Evolutionary conservation across 352 stramenopile genomes (phyloP), one percentile per base, ranked within the genome.

Genomic region (Elongisporangium anandrum): DNA sequence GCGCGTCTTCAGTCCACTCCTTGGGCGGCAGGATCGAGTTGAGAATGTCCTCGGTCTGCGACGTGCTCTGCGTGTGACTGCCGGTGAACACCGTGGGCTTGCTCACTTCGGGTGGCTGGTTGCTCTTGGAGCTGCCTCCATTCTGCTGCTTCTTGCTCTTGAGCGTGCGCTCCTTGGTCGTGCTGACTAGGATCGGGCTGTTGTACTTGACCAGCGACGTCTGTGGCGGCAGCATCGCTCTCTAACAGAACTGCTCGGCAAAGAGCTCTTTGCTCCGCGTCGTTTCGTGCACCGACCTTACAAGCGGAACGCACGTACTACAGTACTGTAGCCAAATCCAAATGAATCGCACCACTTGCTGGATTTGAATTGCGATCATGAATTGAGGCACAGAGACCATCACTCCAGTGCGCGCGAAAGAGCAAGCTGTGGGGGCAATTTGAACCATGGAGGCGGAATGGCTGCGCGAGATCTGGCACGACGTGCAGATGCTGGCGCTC

Each of bases 161-260:
- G 15, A 86, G 69, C 20, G 84, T 77, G 52, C 87, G 88, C 38
- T 94, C 82, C 68, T 93, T 94, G 59, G 83, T 95, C 52, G 87
- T 93, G 59, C 78, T 95, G 54, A 97, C 88, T 54, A 97, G 72
- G 61, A 96, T 90, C 56, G 90, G 87, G 58, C 86, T 96, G 63
- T 95, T 92, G 78, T 97, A 97, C 70, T 96, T 96, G 50, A 97
- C 90, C 22, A 97, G 71, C 55, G 83, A 94, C 59, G 72, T 91
- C 67, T 95, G 83, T 48, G 85, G 85, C 22, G 87, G 87, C 22
- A 95, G 90, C 87, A 96, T 96, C 49, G 49, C 10, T 20, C 49
- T 26, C 2, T 1, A 53, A 17, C 47, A 9, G 17, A 22, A 26
- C 13, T 19, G 22, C 22, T 24, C 48, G 19, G 19, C 19, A 52